Percentiles rank a stretch among this genome's conserved stretches.
phyloP scores from a whole-genome alignment of 148 eudicot genomes.

The Salicornia ramosissima region DNA sequence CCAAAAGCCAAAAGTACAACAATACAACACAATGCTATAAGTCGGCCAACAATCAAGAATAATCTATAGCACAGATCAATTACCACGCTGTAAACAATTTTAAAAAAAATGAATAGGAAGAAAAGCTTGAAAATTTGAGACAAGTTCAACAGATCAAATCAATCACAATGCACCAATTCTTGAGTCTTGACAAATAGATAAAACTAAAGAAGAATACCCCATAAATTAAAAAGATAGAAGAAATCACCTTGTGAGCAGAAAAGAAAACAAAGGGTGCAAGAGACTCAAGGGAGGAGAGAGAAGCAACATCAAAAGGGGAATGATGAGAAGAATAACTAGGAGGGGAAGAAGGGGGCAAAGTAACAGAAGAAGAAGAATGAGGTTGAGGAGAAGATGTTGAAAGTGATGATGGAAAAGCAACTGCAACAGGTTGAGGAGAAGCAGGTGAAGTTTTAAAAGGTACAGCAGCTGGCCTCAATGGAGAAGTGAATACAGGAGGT shows the following conservation, averaged over 20 bases:
- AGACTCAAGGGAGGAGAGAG: constrained; percentile 36
- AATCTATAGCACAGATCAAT: too few species aligned
- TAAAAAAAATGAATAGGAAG: too few species aligned
- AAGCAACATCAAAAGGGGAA: constrained; percentile 28
- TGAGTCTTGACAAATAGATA: too few species aligned
- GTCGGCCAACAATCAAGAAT: too few species aligned
- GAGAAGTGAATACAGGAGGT: constrained; percentile 83
- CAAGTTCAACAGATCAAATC: too few species aligned
- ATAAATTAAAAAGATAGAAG: not conserved
- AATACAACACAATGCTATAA: not conserved
- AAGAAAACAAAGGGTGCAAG: constrained; percentile 54
- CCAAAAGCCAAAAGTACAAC: not conserved
- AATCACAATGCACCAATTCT: not conserved
- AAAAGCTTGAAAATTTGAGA: too few species aligned
- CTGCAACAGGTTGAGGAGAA: constrained; percentile 79
- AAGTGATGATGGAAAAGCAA: too few species aligned
- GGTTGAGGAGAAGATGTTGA: not conserved
- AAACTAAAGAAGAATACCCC: too few species aligned
- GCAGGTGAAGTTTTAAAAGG: constrained; percentile 89
- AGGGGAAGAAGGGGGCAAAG: constrained; percentile 68
- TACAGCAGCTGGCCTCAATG: constrained; percentile 82
- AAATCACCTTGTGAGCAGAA: constrained; percentile 73
- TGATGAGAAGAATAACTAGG: constrained; percentile 49
- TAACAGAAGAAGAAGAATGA: constrained; percentile 23
- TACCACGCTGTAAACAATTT: too few species aligned